These are phyloP conservation scores for Pinus albicaulis DNA, from an alignment of 75 land plant species.

Conservation along the genomic window DNA sequence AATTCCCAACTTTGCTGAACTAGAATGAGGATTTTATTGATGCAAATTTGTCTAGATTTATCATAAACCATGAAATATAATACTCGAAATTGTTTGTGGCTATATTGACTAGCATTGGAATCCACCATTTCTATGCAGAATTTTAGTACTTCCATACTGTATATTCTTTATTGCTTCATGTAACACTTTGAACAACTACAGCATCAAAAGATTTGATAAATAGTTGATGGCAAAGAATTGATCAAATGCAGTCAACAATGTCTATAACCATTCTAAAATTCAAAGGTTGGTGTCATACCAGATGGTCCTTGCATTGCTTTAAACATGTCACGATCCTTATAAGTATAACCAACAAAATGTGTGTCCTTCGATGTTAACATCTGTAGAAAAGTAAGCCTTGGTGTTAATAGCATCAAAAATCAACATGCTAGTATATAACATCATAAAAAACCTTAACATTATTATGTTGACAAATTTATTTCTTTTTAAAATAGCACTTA, in stretches of 20 bases:
- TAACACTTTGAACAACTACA: background rate
- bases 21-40: background rate
- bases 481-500: background rate
- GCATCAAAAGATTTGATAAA: background rate
- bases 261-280: background rate
- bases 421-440: background rate
- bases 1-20: background rate
- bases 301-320: conserved; percentile 12
- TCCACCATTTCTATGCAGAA: too few relatives aligned
- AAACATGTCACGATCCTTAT: conserved; percentile 23
- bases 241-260: background rate
- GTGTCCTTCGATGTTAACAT: conserved; percentile 46
- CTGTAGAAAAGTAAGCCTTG: conserved; percentile 9
- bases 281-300: background rate
- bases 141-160: background rate
- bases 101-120: background rate
- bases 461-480: background rate
- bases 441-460: background rate
- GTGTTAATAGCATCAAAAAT: background rate
- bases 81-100: background rate
- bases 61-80: background rate
- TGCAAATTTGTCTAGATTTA: background rate
- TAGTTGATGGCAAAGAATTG: background rate
- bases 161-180: background rate
- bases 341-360: conserved; percentile 50